These are phyloP conservation scores for Dryas integrifolia DNA, from an alignment of 331 rosid species.

Conservation along the genomic window DNA sequence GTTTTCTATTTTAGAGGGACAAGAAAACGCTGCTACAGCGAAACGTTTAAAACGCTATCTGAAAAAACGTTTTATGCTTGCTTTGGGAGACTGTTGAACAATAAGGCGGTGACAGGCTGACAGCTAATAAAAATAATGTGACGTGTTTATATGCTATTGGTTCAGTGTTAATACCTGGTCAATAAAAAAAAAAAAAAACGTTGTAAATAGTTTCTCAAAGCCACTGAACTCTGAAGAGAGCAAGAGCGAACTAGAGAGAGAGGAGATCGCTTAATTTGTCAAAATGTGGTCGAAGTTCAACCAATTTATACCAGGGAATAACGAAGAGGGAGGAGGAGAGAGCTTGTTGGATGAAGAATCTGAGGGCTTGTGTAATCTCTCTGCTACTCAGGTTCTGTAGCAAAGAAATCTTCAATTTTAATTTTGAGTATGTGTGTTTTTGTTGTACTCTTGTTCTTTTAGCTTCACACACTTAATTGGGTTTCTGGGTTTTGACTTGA, in stretches of 20 bases:
- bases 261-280: conserved; percentile 9
- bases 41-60: no score
- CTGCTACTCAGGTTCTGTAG: conserved; percentile 63
- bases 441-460: conserved; percentile 17
- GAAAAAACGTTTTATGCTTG: no score
- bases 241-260: background rate
- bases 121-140: no score
- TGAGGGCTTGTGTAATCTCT: conserved; percentile 54
- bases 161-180: no score
- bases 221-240: no score
- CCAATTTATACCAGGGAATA: conserved; percentile 35
- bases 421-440: conserved; percentile 8
- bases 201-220: no score
- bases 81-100: no score
- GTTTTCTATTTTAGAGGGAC: no score
- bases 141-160: no score
- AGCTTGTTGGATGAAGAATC: conserved; percentile 60
- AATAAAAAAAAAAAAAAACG: no score
- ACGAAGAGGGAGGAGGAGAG: conserved; percentile 55
- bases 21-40: no score
- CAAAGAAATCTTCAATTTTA: conserved; percentile 5
- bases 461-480: conserved; percentile 26
- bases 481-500: conserved; percentile 34
- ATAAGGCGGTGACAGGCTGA: no score
- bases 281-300: conserved; percentile 58